Percentiles rank a stretch among this genome's conserved stretches.
phyloP scores from a whole-genome alignment of 1,284 basidiomycete genomes.

The Microbotryum lychnidis-dioicae region DNA sequence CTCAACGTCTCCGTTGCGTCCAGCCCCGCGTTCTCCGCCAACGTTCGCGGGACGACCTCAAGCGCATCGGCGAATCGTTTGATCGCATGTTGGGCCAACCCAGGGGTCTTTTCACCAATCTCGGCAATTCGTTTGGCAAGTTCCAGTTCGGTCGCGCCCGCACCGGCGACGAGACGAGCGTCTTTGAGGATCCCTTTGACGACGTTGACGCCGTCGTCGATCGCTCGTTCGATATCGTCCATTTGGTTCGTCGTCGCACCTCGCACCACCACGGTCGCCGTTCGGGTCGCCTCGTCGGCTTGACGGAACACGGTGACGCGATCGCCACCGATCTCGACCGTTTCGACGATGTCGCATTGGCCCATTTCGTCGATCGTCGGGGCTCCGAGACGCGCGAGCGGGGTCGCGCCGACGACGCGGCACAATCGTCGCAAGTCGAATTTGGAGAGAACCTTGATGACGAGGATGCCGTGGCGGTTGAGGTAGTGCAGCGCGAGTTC shows the following conservation, averaged over 20 bases:
- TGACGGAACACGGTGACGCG: slow-evolving; percentile 94
- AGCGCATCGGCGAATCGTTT: slow-evolving; percentile 81
- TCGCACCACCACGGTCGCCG: slow-evolving; percentile 89
- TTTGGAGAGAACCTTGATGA: slow-evolving; percentile 95
- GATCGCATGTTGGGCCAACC: slow-evolving; percentile 89
- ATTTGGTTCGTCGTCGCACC: slow-evolving; percentile 91
- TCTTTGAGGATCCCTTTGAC: slow-evolving; percentile 92
- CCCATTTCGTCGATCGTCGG: slow-evolving; percentile 96
- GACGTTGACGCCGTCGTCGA: slow-evolving; percentile 96
- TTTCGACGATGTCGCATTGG: slow-evolving; percentile 86
- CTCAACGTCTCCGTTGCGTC: slow-evolving; percentile 89
- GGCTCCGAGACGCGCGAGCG: slow-evolving; percentile 88
- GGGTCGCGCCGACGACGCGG: slow-evolving; percentile 91
- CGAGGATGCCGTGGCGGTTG: slow-evolving; percentile 84
- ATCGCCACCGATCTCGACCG: slow-evolving; percentile 93
- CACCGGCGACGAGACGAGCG: slow-evolving; percentile 81
- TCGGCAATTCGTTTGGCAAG: slow-evolving; percentile 72
- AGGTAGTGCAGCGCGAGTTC: slow-evolving; percentile 97
- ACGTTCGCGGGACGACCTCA: slow-evolving; percentile 84
- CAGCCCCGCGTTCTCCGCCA: slow-evolving; percentile 94
- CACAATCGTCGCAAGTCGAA: slow-evolving; percentile 92
- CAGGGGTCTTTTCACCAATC: slow-evolving; percentile 81
- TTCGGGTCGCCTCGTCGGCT: slow-evolving; percentile 54
- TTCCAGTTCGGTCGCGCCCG: slow-evolving; percentile 89
- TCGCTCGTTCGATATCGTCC: slow-evolving; percentile 89